phyloP scores from a whole-genome alignment of 257 asterid genomes.

The Solanum etuberosum region DNA sequence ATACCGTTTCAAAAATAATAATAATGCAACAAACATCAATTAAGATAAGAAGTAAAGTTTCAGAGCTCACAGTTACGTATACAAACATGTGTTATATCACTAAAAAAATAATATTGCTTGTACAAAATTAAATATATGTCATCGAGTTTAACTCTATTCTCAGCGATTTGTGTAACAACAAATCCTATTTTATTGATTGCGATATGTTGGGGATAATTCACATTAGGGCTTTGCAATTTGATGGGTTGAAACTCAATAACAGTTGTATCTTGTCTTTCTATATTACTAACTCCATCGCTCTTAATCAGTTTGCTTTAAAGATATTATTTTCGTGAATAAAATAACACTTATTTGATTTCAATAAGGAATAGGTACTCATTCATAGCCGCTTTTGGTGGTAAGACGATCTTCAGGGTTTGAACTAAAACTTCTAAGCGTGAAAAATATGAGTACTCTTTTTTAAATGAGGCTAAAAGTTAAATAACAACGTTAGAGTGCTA shows the following conservation, averaged over 20 bases:
- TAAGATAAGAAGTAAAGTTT: not conserved
- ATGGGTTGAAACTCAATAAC: not conserved
- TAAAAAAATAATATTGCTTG: not conserved
- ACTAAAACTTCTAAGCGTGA: not conserved
- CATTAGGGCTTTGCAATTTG: not conserved
- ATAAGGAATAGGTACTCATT: not conserved
- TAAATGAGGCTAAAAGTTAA: not conserved
- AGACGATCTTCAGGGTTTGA: not conserved
- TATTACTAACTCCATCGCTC: too few species aligned
- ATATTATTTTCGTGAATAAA: too few species aligned
- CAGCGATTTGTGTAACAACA: not conserved
- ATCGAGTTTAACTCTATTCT: not conserved
- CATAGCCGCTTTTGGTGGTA: not conserved
- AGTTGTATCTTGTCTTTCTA: too few species aligned
- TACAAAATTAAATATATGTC: not conserved
- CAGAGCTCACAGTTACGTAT: not conserved
- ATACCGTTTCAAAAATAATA: not conserved
- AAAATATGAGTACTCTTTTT: too few species aligned
- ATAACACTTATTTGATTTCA: too few species aligned
- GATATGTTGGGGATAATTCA: not conserved
- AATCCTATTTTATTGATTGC: not conserved
- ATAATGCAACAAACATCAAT: not conserved
- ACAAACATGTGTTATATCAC: not conserved
- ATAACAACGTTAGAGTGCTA: rapidly evolving
- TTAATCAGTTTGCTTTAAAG: not conserved